A percentile compares a stretch with the other conserved stretches of the same genome.
Conservation (phyloP, 345 rosid genomes). For the Aquilaria yunnanensis region DNA sequence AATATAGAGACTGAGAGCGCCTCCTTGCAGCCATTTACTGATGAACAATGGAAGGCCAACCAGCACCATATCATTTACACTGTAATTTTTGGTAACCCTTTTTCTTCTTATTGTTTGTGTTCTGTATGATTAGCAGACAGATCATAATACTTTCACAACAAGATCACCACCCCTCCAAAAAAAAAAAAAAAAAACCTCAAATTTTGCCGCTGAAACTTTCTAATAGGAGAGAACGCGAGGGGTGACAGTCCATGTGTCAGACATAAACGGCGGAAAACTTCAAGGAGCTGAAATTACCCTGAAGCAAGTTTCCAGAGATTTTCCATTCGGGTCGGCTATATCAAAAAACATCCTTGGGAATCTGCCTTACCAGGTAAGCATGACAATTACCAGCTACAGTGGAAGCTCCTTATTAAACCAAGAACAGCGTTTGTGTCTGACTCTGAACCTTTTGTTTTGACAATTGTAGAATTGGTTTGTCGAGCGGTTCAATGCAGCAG, state of each 20-base stretch:
- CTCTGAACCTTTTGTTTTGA: no score
- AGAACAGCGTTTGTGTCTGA: no score
- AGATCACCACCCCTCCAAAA: not conserved
- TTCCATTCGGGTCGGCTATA: slow-evolving; percentile 82
- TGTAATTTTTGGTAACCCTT: slow-evolving; percentile 25
- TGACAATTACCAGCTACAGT: no score
- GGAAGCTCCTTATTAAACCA: no score
- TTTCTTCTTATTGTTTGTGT: not conserved
- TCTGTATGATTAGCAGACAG: not conserved
- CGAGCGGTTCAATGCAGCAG: slow-evolving; percentile 78
- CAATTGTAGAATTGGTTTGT: slow-evolving; percentile 62
- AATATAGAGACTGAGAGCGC: slow-evolving; percentile 35
- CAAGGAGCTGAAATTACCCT: slow-evolving; percentile 43
- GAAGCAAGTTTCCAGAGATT: slow-evolving; percentile 64
- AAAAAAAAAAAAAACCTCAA: no score
- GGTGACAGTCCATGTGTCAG: slow-evolving; percentile 56
- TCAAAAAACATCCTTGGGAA: slow-evolving; percentile 67
- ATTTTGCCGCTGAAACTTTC: not conserved
- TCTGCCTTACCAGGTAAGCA: slow-evolving; percentile 56
- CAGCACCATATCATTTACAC: slow-evolving; percentile 50
- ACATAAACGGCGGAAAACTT: slow-evolving; percentile 43
- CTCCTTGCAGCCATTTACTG: slow-evolving; percentile 69
- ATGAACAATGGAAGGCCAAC: slow-evolving; percentile 58
- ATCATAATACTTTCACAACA: not conserved
- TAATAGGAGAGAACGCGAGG: slow-evolving; percentile 68